phyloP scores from a whole-genome alignment of 2,329 filamentous ascomycete genomes.

The Aulographum hederae region DNA sequence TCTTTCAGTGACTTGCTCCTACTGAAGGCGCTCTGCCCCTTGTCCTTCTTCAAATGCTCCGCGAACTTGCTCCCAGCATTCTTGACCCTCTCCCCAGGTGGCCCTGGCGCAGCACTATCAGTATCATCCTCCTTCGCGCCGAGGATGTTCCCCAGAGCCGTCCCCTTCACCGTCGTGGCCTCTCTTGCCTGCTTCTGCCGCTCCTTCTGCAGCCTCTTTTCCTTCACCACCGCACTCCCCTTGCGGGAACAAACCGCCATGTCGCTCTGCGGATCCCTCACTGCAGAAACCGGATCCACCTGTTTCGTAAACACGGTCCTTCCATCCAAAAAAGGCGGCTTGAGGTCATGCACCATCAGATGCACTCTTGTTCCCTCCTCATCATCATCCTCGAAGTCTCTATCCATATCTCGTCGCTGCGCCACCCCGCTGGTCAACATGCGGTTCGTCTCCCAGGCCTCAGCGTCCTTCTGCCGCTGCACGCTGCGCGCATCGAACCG shows the following conservation, averaged over 20 bases:
- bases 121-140: conserved; percentile 80
- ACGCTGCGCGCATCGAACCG: conserved; percentile 47
- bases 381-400: conserved; percentile 74
- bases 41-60: conserved; percentile 72
- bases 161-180: conserved; percentile 83
- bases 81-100: conserved; percentile 48
- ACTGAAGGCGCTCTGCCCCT: conserved; percentile 76
- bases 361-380: conserved; percentile 81
- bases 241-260: conserved; percentile 98
- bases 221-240: conserved; percentile 81
- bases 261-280: conserved; percentile 86
- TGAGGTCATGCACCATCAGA: conserved; percentile 79
- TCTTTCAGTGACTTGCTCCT: conserved; percentile 78
- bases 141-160: conserved; percentile 84
- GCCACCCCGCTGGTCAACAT: conserved; percentile 96
- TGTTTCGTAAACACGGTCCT: conserved; percentile 96
- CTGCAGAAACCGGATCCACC: conserved; percentile 80
- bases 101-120: conserved; percentile 67
- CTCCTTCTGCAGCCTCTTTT: conserved; percentile 80
- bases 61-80: conserved; percentile 64
- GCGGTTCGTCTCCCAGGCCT: conserved; percentile 96
- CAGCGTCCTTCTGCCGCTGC: conserved; percentile 83
- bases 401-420: conserved; percentile 64
- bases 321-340: conserved; percentile 87
- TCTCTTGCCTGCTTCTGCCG: conserved; percentile 88